Conservation (phyloP, 352 stramenopile species). For the Pythium dissotocum region DNA sequence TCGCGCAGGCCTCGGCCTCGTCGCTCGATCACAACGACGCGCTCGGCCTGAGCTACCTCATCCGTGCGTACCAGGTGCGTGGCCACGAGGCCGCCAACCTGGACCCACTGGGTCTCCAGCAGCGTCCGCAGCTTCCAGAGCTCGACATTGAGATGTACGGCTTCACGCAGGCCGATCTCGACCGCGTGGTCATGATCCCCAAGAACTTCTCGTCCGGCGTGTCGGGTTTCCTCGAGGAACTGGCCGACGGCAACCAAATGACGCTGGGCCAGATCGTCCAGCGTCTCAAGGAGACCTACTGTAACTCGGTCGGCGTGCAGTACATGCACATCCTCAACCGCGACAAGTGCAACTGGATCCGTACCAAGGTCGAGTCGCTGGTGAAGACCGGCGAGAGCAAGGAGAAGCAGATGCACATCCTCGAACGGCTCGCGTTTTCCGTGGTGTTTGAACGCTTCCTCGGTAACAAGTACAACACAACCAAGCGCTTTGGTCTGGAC, state of each 20-base stretch:
- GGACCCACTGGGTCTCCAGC: constrained; percentile 94
- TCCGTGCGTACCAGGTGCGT: constrained; percentile 97
- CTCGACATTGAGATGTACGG: constrained; percentile 93
- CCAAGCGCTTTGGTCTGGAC: constrained; percentile 99
- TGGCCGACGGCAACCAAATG: constrained; percentile 71
- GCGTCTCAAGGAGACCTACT: constrained; percentile 96
- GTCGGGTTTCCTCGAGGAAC: constrained; percentile 88
- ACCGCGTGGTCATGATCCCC: constrained; percentile 85
- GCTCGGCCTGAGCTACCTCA: constrained; percentile 95
- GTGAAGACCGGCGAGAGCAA: constrained; percentile 74
- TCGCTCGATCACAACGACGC: constrained; percentile 70
- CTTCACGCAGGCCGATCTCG: constrained; percentile 89
- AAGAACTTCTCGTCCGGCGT: constrained; percentile 89
- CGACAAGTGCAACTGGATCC: constrained; percentile 98
- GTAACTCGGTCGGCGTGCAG: constrained; percentile 95
- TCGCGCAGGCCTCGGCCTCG: constrained; percentile 19
- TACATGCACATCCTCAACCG: constrained; percentile 99
- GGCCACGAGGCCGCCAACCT: constrained; percentile 96
- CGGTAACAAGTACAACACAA: constrained; percentile 98
- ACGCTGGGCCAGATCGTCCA: constrained; percentile 96
- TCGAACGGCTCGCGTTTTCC: constrained; percentile 96
- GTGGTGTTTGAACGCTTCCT: constrained; percentile 98
- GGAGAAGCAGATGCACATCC: constrained; percentile 96
- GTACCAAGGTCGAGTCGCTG: constrained; percentile 82
- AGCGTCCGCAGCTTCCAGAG: constrained; percentile 64